These are phyloP conservation scores for Clohesyomyces aquaticus DNA, from an alignment of 495 filamentous ascomycete species.

Conservation along the genomic window DNA sequence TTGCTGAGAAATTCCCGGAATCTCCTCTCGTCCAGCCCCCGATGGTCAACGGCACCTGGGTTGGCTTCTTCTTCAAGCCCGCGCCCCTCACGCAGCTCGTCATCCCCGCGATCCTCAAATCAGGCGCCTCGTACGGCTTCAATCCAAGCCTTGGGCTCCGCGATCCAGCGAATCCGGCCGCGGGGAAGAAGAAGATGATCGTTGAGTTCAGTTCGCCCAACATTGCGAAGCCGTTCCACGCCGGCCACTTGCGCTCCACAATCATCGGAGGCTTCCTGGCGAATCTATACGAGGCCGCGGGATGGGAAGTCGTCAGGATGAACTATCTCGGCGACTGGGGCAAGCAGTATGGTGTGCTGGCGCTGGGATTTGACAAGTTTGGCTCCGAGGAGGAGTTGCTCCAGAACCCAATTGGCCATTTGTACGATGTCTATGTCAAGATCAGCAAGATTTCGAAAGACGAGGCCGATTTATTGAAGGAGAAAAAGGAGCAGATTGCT, in stretches of 20 bases:
- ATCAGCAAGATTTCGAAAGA: slow-evolving; percentile 24
- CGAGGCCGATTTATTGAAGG: slow-evolving; percentile 61
- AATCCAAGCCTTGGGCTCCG: slow-evolving; percentile 45
- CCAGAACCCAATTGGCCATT: slow-evolving; percentile 68
- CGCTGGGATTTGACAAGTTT: slow-evolving; percentile 66
- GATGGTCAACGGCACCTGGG: slow-evolving; percentile 62
- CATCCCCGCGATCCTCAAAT: slow-evolving; percentile 52
- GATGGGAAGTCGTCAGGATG: slow-evolving; percentile 72
- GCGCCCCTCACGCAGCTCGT: slow-evolving; percentile 49
- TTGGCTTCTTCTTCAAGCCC: slow-evolving; percentile 77
- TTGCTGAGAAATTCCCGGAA: slow-evolving; percentile 51
- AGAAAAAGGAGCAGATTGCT: slow-evolving; percentile 51
- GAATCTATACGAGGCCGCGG: slow-evolving; percentile 69
- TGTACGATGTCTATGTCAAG: slow-evolving; percentile 65
- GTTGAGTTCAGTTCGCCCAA: slow-evolving; percentile 78
- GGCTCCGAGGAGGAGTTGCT: slow-evolving; percentile 64
- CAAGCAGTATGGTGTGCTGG: slow-evolving; percentile 73
- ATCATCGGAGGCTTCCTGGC: slow-evolving; percentile 75
- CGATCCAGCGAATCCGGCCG: slow-evolving; percentile 40
- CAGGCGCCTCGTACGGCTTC: slow-evolving; percentile 48
- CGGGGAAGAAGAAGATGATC: slow-evolving; percentile 51
- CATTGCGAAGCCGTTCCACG: slow-evolving; percentile 76
- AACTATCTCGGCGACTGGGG: slow-evolving; percentile 82
- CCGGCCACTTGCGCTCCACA: slow-evolving; percentile 72
- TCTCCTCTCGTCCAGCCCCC: slow-evolving; percentile 76